Evolutionary conservation across 2,329 filamentous ascomycete genomes (phyloP), one percentile per base, ranked within the genome.

Genomic region (Tolypocladium capitatum): DNA sequence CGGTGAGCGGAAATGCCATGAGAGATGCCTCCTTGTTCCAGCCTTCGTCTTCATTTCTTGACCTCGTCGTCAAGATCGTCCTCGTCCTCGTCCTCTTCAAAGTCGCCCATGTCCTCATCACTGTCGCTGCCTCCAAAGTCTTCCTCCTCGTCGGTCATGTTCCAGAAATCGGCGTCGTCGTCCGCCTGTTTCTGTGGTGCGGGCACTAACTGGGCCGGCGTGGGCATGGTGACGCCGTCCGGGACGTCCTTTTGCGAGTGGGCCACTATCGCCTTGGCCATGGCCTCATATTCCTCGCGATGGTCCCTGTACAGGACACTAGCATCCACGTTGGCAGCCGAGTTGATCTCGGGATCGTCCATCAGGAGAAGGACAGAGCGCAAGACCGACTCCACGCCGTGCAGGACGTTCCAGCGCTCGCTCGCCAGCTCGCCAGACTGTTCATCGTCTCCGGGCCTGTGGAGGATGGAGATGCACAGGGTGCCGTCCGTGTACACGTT

Each of bases 391-490:
- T 97, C 92, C 43, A 94, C 91, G 20, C 90, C 86, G 65, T 97
- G 91, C 4, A 92, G 81, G 1, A 92, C 90, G 6, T 87, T 89
- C 91, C 91, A 98, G 49, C 91, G 85, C 68, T 97, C 92, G 49
- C 83, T 84, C 7, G 92, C 91, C 35, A 78, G 69, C 67, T 97
- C 91, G 51, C 92, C 92, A 0, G 90, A 95, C 73, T 90, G 91
- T 56, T 85, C 80, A 61, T 97, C 91, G 51, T 96, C 88, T 55
- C 92, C 92, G 0, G 92, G 89, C 18, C 80, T 78, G 66, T 98
- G 91, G 11, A 98, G 80, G 59, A 98, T 98, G 42, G 90, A 96
- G 63, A 98, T 97, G 72, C 92, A 97, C 41, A 97, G 77, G 55
- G 83, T 83, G 58, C 91, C 91, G 63, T 96, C 86, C 6, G 80